Evolutionary conservation across 2,329 filamentous ascomycete genomes (phyloP), one percentile per base, ranked within the genome.

Genomic region (Daldinia sp.): DNA sequence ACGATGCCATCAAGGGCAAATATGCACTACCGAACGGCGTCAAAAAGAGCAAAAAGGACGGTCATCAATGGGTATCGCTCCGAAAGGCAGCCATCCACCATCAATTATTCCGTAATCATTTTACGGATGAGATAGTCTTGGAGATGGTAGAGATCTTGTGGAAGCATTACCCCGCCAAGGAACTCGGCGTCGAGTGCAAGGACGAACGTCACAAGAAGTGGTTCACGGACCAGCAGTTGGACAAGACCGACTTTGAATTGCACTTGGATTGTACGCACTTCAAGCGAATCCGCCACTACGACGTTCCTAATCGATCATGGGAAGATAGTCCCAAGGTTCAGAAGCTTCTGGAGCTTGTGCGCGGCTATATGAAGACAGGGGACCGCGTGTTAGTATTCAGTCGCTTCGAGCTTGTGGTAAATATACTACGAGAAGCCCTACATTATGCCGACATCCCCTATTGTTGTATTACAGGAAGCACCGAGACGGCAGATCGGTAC

Each of bases 81-180:
- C 92, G 95, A 50, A 95, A 98, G 78, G 93, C 95, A 2, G 93
- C 96, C 0, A 93, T 98, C 48, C 96, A 99, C 76, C 93, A 94
- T 0, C 86, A 98, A 60, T 87, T 99, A 9, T 96, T 97, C 80
- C 88, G 95, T 3, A 89, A 91, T 2, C 87, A 93, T 69, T 99
- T 96, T 78, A 88, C 88, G 10, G 90, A 98, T 74, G 83, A 87
- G 35, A 91, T 86, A 64, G 88, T 98, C 5, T 85, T 88, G 64
- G 89, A 93, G 75, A 97, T 98, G 87, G 88, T 90, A 2, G 88
- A 89, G 71, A 90, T 92, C 1, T 88, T 96, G 69, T 87, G 97
- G 79, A 90, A 89, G 68, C 90, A 91, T 65, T 87, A 92, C 3
- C 81, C 84, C 0, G 84, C 87, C 66, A 78, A 83, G 9, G 86